Evolutionary conservation across 2,329 filamentous ascomycete genomes (phyloP), one percentile per base, ranked within the genome.

Genomic region (Cercospora berteroae): DNA sequence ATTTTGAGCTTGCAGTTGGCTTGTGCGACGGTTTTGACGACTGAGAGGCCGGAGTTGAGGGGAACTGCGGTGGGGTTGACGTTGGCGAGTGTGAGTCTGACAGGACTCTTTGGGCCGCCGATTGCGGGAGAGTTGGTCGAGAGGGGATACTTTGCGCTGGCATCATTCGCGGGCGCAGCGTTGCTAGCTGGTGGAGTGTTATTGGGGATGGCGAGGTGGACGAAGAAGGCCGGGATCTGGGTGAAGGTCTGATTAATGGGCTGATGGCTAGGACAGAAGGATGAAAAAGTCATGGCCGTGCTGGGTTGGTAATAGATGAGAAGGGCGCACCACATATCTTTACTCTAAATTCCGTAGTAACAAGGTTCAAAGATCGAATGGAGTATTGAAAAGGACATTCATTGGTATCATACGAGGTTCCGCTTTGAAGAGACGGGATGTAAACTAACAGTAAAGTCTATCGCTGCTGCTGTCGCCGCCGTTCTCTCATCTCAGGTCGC

Each of bases 1-100:
- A 81, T 85, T 31, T 69, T 85, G 27, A 82, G 80, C 59, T 75
- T 85, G 0, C 83, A 85, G 50, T 74, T 79, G 64, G 80, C 82
- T 0, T 84, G 82, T 66, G 82, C 80, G 0, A 79, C 79, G 0
- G 79, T 81, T 52, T 73, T 85, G 8, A 77, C 80, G 0, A 80
- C 76, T 0, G 75, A 76, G 1, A 69, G 77, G 4, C 80, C 77
- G 0, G 48, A 55, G 7, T 27, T 55, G 48, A 75, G 81, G 27
- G 83, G 83, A 0, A 75, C 80, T 1, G 80, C 80, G 0, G 76
- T 84, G 8, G 83, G 83, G 0, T 71, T 78, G 18, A 73, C 82
- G 1, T 78, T 81, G 72, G 82, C 79, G 0, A 78, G 78, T 4
- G 74, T 80, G 1, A 79, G 83, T 1, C 67, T 84, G 5, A 79